Evolutionary conservation across 345 rosid species (phyloP).

Genomic region (Populus alba): DNA sequence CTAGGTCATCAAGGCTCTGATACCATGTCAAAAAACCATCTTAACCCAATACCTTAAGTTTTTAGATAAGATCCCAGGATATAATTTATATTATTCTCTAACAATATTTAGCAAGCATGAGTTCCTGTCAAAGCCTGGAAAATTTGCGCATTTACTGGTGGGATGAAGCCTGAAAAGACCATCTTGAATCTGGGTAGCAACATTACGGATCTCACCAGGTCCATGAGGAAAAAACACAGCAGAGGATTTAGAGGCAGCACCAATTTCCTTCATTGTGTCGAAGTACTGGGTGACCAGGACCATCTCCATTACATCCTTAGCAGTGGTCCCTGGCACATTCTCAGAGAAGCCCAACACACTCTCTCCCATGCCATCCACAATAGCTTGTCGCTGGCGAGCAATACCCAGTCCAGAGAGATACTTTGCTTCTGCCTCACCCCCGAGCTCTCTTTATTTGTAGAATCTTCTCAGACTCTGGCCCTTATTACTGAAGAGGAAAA

Average conservation of each 20-base stretch:
- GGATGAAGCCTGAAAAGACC: constrained; percentile 13
- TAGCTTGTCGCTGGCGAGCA: constrained; percentile 14
- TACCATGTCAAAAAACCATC: too few relatives aligned
- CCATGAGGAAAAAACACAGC: constrained; percentile 12
- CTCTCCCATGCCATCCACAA: constrained; percentile 13
- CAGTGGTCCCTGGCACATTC: constrained; percentile 11
- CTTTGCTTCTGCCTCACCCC: constrained; percentile 18
- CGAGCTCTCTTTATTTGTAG: constrained; percentile 18
- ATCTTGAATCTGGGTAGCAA: constrained; percentile 11
- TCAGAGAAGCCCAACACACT: constrained; percentile 12
- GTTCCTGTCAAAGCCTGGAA: constrained; percentile 1
- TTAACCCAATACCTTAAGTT: too few relatives aligned
- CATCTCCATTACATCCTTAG: constrained; percentile 14
- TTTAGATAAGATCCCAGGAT: too few relatives aligned
- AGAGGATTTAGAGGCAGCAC: constrained; percentile 6
- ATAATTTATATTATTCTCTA: too few relatives aligned
- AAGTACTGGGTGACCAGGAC: constrained; percentile 11
- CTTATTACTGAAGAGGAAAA: constrained; percentile 3
- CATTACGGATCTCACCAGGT: constrained; percentile 13
- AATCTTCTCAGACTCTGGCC: constrained; percentile 17
- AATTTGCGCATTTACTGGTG: not conserved
- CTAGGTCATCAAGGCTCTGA: too few relatives aligned
- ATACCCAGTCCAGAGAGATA: constrained; percentile 13
- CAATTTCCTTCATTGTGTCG: constrained; percentile 12
- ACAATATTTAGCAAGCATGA: not conserved